A percentile compares a stretch with the other conserved stretches of the same genome.
These are phyloP conservation scores for Fraxinus nigra DNA, from an alignment of 305 asterid genomes.

Conservation along the genomic window DNA sequence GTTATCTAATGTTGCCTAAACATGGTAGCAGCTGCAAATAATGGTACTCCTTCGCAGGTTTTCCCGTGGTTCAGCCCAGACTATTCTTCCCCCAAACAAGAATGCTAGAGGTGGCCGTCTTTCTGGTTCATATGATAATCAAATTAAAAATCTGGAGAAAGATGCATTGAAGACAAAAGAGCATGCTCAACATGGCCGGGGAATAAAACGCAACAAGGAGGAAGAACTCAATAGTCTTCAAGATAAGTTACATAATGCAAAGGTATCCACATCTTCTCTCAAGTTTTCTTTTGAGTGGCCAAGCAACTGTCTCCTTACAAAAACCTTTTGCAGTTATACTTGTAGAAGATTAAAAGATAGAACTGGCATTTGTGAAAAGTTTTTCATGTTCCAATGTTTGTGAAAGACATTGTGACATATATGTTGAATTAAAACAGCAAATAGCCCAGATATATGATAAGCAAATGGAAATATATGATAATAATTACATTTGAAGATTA, in stretches of 20 bases:
- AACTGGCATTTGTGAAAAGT: not conserved
- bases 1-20: constrained; percentile 23
- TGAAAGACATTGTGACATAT: constrained; percentile 4
- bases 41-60: constrained; percentile 53
- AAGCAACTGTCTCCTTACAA: not conserved
- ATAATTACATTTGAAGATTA: not conserved
- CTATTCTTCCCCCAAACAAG: constrained; percentile 78
- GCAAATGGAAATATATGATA: not conserved
- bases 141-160: constrained; percentile 57
- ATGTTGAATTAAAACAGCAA: not conserved
- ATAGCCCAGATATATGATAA: constrained; percentile 10
- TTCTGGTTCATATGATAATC: constrained; percentile 78
- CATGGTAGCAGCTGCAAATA: constrained; percentile 24
- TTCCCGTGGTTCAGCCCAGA: constrained; percentile 82
- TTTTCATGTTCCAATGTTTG: constrained; percentile 10
- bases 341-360: constrained; percentile 6
- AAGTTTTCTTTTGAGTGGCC: not conserved
- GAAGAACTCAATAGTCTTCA: constrained; percentile 51
- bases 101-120: constrained; percentile 69
- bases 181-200: constrained; percentile 43
- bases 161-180: constrained; percentile 48
- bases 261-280: constrained; percentile 42
- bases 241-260: constrained; percentile 29
- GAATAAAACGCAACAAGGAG: constrained; percentile 56
- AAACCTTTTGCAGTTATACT: constrained; percentile 7